Base-by-base conservation (phyloP, 2,329 filamentous ascomycete species). In the Fusarium zealandicum region DNA sequence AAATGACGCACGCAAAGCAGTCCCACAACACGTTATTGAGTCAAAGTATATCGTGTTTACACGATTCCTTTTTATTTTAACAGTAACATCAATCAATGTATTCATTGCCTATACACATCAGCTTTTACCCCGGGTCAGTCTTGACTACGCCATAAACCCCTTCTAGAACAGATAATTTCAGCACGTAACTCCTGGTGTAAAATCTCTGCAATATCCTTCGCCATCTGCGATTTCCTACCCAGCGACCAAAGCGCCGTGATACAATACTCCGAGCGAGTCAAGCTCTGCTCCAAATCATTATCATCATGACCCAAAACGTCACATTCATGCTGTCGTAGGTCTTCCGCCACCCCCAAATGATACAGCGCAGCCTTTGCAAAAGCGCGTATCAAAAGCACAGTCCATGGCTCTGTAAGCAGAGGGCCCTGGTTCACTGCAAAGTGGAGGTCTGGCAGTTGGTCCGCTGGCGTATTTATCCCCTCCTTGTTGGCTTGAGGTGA, bases 351-450 rank as follows among this genome's bases (percentile, higher is more conserved):
- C 5, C 75, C 68, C 5, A 83, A 42, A 28, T 73, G 66, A 32
- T 70, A 52, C 1, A 70, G 54, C 1, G 69, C 76, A 0, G 81
- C 78, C 56, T 77, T 80, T 3, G 77, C 74, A 51, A 85, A 84
- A 0, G 77, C 77, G 5, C 80, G 73, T 42, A 84, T 78, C 16
- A 84, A 61, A 3, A 85, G 76, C 3, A 79, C 76, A 0, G 82
- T 84, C 83, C 83, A 85, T 2, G 83, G 83, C 52, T 86, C 83
- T 0, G 82, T 84, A 27, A 86, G 63, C 5, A 86, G 71, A 2
- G 82, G 79, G 1, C 79, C 80, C 54, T 82, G 75, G 31, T 76
- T 81, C 3, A 83, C 71, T 0, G 81, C 80, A 48, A 78, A 78
- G 59, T 84, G 82, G 39, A 82, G 81, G 12, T 79, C 76, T 17